Evolutionary conservation across 768 basidiomycete species (phyloP).

Genomic region (Phlebiopsis gigantea): DNA sequence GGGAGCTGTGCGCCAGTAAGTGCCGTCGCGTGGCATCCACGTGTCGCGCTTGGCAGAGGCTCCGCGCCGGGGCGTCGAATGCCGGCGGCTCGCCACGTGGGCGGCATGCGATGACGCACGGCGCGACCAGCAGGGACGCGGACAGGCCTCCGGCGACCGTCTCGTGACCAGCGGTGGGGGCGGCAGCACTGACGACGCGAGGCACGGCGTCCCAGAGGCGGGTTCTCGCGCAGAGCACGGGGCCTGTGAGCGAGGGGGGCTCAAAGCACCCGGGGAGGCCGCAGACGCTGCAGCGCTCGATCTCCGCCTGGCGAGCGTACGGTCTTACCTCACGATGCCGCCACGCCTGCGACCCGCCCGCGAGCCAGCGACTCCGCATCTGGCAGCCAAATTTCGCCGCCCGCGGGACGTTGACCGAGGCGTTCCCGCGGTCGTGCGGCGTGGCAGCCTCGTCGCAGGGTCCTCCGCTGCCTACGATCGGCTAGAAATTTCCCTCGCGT

Average conservation of each 20-base stretch:
- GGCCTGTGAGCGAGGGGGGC: background rate
- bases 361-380: background rate
- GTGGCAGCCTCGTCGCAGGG: background rate
- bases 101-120: background rate
- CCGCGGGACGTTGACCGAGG: background rate
- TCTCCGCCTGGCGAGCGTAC: background rate
- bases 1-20: conserved; percentile 3
- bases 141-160: background rate
- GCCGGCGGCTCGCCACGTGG: background rate
- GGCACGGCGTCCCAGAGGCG: no score
- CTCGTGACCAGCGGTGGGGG: background rate
- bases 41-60: background rate
- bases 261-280: background rate
- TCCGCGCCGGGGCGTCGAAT: background rate
- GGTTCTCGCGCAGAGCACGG: background rate
- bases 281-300: background rate
- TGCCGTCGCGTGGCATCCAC: conserved; percentile 1
- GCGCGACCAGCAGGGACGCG: background rate
- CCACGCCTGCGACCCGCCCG: background rate
- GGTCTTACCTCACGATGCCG: background rate
- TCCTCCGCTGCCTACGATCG: background rate
- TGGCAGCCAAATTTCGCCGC: background rate
- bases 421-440: background rate
- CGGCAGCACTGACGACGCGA: background rate
- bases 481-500: background rate